A percentile compares a stretch with the other conserved stretches of the same genome.
phyloP scores from a whole-genome alignment of 768 basidiomycete genomes.

The Suillus placidus region DNA sequence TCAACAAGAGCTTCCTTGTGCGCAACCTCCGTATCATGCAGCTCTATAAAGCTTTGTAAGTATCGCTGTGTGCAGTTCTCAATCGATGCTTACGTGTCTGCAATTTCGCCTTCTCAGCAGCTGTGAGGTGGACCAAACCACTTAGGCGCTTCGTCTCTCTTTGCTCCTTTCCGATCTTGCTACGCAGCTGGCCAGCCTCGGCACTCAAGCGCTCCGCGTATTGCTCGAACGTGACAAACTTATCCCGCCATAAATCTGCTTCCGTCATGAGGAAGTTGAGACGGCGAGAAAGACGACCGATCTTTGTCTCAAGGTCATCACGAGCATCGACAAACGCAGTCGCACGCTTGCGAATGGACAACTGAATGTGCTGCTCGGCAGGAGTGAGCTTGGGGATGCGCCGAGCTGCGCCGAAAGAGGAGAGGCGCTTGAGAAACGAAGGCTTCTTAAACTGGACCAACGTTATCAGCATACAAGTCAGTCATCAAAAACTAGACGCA shows the following conservation, averaged over 20 bases:
- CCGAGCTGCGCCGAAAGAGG: slow-evolving; percentile 70
- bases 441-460: slow-evolving; percentile 78
- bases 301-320: slow-evolving; percentile 93
- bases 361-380: slow-evolving; percentile 85
- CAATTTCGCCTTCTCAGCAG: slow-evolving; percentile 76
- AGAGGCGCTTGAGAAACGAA: slow-evolving; percentile 82
- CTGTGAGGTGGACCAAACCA: slow-evolving; percentile 74
- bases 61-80: background rate
- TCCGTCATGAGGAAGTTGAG: slow-evolving; percentile 93
- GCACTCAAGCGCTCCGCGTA: slow-evolving; percentile 89
- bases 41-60: slow-evolving; percentile 48
- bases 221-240: slow-evolving; percentile 92
- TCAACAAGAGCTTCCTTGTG: slow-evolving; percentile 82
- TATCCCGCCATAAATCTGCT: slow-evolving; percentile 88
- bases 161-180: slow-evolving; percentile 91
- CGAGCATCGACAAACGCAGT: slow-evolving; percentile 92
- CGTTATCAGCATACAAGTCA: slow-evolving; percentile 9
- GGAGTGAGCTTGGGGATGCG: slow-evolving; percentile 71
- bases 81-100: slow-evolving; percentile 65
- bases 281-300: slow-evolving; percentile 80
- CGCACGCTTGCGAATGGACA: slow-evolving; percentile 91
- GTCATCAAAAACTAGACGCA: background rate
- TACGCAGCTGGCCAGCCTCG: slow-evolving; percentile 82
- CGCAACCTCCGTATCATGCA: slow-evolving; percentile 79
- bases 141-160: slow-evolving; percentile 85